Base-by-base conservation (phyloP, 208 protist genomes). In the Trypanosoma vivax region DNA sequence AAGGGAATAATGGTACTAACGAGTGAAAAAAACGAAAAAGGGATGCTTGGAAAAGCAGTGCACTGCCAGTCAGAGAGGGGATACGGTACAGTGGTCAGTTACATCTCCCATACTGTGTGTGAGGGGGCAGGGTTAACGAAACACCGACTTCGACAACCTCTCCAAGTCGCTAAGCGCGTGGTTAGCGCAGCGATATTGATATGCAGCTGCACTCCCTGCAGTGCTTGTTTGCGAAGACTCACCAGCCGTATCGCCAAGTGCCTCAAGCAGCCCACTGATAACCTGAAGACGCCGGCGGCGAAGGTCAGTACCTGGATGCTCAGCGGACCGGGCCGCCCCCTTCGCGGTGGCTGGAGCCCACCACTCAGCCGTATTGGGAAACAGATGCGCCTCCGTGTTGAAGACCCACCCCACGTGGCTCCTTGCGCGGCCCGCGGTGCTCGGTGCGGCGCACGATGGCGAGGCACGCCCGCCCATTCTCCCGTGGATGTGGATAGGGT, bases 301-400 rank as follows among this genome's bases (percentile, higher is more conserved):
- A 40, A 60, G 30, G 9, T 49, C 42, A 16, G 25, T 5, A 1
- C 19, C 42, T 6, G 13, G 7, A 21, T 52, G 18, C 29, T 57
- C 37, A n/a, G 27, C 40, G 38, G n/a, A 5, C 25, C 5, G 25
- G 5, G 18, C 13, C 2, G 14, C 14, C 16, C 16, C 38, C 5
- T 35, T 27, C 27, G 16, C 6, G 27, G 53, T 28, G 2, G 23
- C 5, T 13, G 65, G 40, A 13, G 16, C 34, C 62, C 65, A 76
- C 73, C 68, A 75, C 55, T 75, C 67, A 5, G 43, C 38, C 4
- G 46, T 59, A 60, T 76, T 71, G 13, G 73, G 73, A 31, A 80
- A 53, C n/a, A 64, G 50, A 48, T 80, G 73, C n/a, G 67, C 73
- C 60, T 95, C 66, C 18, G 74, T 82, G 33, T 65, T 76, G 56